Conservation (phyloP, 225 moss, liverwort and hornwort genomes). For the Neckera pumila region DNA sequence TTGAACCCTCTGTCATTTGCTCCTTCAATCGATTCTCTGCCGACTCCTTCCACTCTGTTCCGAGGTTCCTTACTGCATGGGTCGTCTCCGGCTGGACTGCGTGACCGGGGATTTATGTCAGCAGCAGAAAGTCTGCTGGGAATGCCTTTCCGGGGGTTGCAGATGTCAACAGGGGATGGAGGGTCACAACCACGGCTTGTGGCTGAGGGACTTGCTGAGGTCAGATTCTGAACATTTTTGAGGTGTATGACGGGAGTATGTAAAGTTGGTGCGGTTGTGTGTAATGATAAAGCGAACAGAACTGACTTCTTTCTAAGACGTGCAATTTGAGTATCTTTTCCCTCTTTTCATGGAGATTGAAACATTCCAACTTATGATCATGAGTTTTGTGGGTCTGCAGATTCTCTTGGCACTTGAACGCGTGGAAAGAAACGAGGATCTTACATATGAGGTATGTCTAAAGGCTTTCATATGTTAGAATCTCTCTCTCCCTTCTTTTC, state of each 20-base stretch:
- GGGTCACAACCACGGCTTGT: constrained; percentile 67
- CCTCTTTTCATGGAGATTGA: neutral
- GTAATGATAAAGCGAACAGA: neutral
- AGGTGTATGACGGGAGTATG: neutral
- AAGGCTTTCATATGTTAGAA: neutral
- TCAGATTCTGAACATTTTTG: neutral
- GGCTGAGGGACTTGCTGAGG: constrained; percentile 84
- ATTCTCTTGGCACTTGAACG: constrained; percentile 76
- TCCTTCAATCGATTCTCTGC: constrained; percentile 53
- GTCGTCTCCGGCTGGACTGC: constrained; percentile 41
- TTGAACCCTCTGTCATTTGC: constrained; percentile 46
- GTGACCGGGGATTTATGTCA: constrained; percentile 52
- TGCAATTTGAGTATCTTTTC: neutral
- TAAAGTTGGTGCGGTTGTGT: neutral
- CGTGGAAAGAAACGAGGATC: constrained; percentile 73
- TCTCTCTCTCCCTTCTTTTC: neutral
- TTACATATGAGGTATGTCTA: constrained; percentile 63
- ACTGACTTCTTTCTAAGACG: neutral
- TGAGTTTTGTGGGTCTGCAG: constrained; percentile 15
- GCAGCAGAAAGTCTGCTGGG: constrained; percentile 62
- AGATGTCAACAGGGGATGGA: constrained; percentile 52
- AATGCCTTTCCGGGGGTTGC: constrained; percentile 67
- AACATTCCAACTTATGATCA: neutral
- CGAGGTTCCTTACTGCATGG: constrained; percentile 67
- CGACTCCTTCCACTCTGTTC: constrained; percentile 41